Evolutionary conservation across 805 yeast genomes (phyloP).

Genomic region (Pichia thaimueangensis): DNA sequence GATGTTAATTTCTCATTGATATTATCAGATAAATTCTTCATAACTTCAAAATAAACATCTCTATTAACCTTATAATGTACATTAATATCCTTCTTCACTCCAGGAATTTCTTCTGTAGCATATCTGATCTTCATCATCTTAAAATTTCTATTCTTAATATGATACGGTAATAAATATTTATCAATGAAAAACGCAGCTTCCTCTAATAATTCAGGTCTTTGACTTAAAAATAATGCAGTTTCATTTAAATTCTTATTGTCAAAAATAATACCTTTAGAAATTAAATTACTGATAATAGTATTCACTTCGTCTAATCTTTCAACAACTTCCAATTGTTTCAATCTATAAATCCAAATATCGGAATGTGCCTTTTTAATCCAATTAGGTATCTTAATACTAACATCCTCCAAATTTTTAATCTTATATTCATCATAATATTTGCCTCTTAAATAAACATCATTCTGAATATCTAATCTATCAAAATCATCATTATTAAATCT

Average conservation of each 20-base stretch:
- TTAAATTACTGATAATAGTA: constrained; percentile 16
- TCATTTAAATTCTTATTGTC: constrained; percentile 24
- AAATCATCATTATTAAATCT: constrained; percentile 5
- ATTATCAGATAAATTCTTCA: constrained; percentile 15
- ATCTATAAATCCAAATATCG: constrained; percentile 27
- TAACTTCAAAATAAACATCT: constrained; percentile 13
- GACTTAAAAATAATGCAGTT: constrained; percentile 22
- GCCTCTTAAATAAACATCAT: constrained; percentile 4
- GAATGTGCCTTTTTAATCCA: constrained; percentile 23
- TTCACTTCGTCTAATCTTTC: constrained; percentile 17
- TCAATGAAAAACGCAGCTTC: constrained; percentile 26
- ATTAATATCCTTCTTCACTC: constrained; percentile 3
- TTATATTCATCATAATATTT: constrained; percentile 15
- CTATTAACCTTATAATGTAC: constrained; percentile 10
- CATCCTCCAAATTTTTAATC: constrained; percentile 5
- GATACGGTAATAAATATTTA: constrained; percentile 23
- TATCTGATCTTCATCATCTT: constrained; percentile 12
- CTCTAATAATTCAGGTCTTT: constrained; percentile 15
- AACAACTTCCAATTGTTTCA: constrained; percentile 25
- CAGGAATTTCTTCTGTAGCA: constrained; percentile 11
- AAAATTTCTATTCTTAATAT: constrained; percentile 8
- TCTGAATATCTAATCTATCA: constrained; percentile 6
- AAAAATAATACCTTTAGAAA: constrained; percentile 23
- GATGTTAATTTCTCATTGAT: constrained; percentile 11
- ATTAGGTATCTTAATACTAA: constrained; percentile 17